phyloP scores from a whole-genome alignment of 768 basidiomycete genomes.

The Russula vinacea region DNA sequence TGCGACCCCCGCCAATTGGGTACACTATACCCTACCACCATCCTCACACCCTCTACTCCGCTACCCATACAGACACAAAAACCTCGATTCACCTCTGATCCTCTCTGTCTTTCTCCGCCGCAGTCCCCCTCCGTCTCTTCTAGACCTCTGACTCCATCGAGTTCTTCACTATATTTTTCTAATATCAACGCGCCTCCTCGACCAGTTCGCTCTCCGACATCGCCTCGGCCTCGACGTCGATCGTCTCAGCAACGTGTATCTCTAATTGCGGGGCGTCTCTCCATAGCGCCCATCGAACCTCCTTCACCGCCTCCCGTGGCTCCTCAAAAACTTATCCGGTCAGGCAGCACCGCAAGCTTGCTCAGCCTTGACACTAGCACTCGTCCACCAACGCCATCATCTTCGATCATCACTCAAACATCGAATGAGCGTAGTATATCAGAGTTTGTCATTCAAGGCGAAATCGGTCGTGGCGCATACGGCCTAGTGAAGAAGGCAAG shows the following conservation, averaged over 20 bases:
- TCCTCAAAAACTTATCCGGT: constrained; percentile 61
- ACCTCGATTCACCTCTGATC: constrained; percentile 33
- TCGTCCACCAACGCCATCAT: constrained; percentile 57
- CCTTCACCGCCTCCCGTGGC: constrained; percentile 60
- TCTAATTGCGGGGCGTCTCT: constrained; percentile 76
- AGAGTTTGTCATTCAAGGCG: constrained; percentile 80
- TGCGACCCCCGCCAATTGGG: constrained; percentile 27
- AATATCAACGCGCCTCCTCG: constrained; percentile 37
- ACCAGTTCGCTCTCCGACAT: constrained; percentile 46
- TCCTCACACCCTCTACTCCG: constrained; percentile 26
- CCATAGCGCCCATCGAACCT: constrained; percentile 72
- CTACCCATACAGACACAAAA: constrained; percentile 16
- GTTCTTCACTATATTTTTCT: constrained; percentile 34
- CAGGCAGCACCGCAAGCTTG: constrained; percentile 59
- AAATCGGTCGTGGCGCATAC: constrained; percentile 93
- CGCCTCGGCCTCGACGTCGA: constrained; percentile 65
- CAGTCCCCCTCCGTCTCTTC: constrained; percentile 31
- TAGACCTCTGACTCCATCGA: constrained; percentile 33
- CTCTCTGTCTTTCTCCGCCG: constrained; percentile 35
- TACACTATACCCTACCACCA: constrained; percentile 32
- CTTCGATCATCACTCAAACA: constrained; percentile 45
- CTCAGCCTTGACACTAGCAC: constrained; percentile 60
- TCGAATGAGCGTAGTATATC: constrained; percentile 67
- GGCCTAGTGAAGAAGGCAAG: constrained; percentile 89
- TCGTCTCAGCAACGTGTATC: constrained; percentile 86